Base-by-base conservation (phyloP, 768 basidiomycete genomes). In the Neoboletus magnificus region DNA sequence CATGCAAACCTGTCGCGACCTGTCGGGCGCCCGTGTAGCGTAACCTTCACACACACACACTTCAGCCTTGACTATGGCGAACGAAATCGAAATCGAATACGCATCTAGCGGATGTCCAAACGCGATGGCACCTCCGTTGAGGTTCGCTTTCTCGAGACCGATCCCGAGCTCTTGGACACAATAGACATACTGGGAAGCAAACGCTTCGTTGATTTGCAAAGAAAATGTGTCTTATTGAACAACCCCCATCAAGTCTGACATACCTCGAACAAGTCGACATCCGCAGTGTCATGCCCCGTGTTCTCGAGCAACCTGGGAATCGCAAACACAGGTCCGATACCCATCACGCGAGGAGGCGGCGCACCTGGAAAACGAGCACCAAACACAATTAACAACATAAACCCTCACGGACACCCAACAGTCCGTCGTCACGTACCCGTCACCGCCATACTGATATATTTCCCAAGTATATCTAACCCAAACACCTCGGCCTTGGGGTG, bases 101-200 rank as follows among this genome's bases (percentile, higher is more conserved):
- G 80, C 66, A 89, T 87, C 90, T 82, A 91, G 68, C 27, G 89
- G 89, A 70, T 91, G 89, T 0, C 90, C 89, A 39, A 93, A 76
- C 22, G 91, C 92, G 65, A 95, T 95, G 1, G 92, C 92, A 3
- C 93, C 93, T 16, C 93, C 93, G 56, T 93, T 93, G 29, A 91
- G 88, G 63, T 94, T 94, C 20, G 92, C 84, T 77, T 89, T 82
- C 48, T 77, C 75, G n/a, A 68, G 71, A 56, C 82, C 76, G 25
- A 95, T 74, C 13, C 77, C 78, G 18, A 94, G 82, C 54, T 80
- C 68, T 59, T 85, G 84, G 35, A 91, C 71, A 48, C 81, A 82
- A 66, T 95, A 91, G 0, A 88, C 81, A 55, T 81, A 89, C 73
- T 89, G 89, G 0, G 89, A 91, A 11, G 91, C 91, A 63, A 95